phyloP scores from a whole-genome alignment of 345 rosid species.

The Psidium guajava region DNA sequence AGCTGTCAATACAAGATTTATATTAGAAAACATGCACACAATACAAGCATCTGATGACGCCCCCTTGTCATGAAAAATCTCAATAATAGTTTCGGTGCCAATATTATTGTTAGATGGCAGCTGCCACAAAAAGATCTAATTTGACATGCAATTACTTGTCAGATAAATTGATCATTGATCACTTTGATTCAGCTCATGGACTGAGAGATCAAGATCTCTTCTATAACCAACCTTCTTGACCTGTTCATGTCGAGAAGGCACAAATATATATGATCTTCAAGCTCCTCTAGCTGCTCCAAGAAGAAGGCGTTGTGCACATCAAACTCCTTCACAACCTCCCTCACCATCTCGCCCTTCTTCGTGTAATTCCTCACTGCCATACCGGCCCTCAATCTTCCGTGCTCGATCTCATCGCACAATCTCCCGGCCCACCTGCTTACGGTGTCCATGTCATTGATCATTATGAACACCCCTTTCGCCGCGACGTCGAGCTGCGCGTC shows the following conservation, averaged over 20 bases:
- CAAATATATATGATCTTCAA: slow-evolving; percentile 56
- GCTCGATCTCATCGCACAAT: slow-evolving; percentile 59
- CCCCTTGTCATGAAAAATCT: too few relatives aligned
- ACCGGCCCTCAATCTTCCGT: slow-evolving; percentile 38
- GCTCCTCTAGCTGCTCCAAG: slow-evolving; percentile 69
- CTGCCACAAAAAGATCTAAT: neutral
- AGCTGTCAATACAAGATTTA: too few relatives aligned
- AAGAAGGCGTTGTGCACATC: slow-evolving; percentile 31
- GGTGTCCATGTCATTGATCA: slow-evolving; percentile 69
- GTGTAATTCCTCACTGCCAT: slow-evolving; percentile 37
- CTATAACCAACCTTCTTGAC: slow-evolving; percentile 56
- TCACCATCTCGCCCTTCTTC: slow-evolving; percentile 27
- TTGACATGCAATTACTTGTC: neutral
- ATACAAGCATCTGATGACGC: too few relatives aligned
- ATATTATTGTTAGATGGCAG: neutral
- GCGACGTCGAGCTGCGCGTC: slow-evolving; percentile 62
- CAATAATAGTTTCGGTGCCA: neutral
- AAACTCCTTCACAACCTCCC: slow-evolving; percentile 48
- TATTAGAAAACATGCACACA: too few relatives aligned
- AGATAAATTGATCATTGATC: neutral
- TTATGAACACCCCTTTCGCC: slow-evolving; percentile 61
- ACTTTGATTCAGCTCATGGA: neutral
- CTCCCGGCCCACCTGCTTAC: slow-evolving; percentile 50
- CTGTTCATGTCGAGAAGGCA: slow-evolving; percentile 74
- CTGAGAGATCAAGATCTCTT: slow-evolving; percentile 18